Evolutionary conservation across 306 rosid genomes (phyloP).

Genomic region (Quercus aquifolioides): DNA sequence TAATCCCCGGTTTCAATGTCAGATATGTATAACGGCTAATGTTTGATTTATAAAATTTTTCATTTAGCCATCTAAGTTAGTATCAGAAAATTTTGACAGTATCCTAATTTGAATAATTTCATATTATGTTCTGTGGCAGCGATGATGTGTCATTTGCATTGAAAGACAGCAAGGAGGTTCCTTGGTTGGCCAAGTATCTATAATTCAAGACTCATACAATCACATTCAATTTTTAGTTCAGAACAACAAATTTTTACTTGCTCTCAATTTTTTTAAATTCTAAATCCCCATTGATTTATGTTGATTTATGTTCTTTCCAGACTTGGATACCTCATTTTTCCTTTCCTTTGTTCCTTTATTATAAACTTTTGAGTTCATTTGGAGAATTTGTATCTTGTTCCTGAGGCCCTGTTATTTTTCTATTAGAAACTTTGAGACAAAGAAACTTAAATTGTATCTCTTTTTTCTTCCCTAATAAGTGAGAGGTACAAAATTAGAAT

Average conservation of each 20-base stretch:
- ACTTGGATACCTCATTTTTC: neutral
- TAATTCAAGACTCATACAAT: constrained; percentile 22
- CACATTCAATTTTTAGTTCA: neutral
- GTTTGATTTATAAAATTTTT: neutral
- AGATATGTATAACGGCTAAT: neutral
- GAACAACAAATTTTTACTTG: constrained; percentile 25
- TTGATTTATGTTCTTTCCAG: neutral
- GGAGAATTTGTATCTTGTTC: neutral
- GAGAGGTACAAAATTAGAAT: too few species aligned
- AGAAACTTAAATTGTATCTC: neutral
- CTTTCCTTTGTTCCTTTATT: neutral
- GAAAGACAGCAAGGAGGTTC: constrained; percentile 70
- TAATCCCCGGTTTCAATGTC: neutral
- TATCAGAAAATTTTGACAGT: neutral
- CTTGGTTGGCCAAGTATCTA: constrained; percentile 89
- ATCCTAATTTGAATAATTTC: constrained; percentile 22
- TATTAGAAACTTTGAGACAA: neutral
- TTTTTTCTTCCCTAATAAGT: neutral
- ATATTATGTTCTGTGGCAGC: constrained; percentile 33
- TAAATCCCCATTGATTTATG: constrained; percentile 8
- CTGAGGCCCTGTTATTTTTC: neutral
- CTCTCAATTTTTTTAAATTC: neutral
- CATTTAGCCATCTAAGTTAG: neutral
- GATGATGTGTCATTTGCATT: constrained; percentile 87
- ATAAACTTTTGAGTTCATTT: neutral